Percentiles rank a stretch among this genome's conserved stretches.
These are phyloP conservation scores for Debaryomyces singareniensis DNA, from an alignment of 1,139 yeast genomes.

Conservation along the genomic window DNA sequence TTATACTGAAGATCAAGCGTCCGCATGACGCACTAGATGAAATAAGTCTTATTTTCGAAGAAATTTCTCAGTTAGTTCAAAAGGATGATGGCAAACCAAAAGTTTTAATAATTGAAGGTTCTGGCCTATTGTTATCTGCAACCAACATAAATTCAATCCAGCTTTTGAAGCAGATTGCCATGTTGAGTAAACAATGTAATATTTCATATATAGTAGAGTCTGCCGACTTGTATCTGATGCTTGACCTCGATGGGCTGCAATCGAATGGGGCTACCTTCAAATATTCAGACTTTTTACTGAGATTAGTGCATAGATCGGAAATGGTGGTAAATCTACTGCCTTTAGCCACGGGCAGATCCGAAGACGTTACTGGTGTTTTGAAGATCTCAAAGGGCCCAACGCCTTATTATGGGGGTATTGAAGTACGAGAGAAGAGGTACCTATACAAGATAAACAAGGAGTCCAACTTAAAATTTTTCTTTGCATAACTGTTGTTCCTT, in stretches of 20 bases:
- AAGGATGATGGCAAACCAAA: constrained; percentile 10
- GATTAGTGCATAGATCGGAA: constrained; percentile 44
- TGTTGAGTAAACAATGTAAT: constrained; percentile 28
- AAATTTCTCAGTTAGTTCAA: constrained; percentile 9
- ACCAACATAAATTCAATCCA: constrained; percentile 27
- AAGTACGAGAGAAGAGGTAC: constrained; percentile 55
- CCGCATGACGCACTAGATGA: constrained; percentile 15
- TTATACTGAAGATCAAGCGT: constrained; percentile 20
- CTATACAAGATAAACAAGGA: constrained; percentile 59
- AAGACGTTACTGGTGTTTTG: constrained; percentile 72
- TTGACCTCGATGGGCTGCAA: constrained; percentile 24
- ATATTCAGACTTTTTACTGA: constrained; percentile 40
- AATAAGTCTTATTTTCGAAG: constrained; percentile 18
- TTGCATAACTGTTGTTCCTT: constrained; percentile 20
- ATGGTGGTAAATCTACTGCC: constrained; percentile 54
- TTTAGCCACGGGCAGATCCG: constrained; percentile 73
- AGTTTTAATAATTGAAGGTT: constrained; percentile 38
- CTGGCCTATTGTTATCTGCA: constrained; percentile 45
- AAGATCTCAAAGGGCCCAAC: constrained; percentile 49
- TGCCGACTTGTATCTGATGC: constrained; percentile 33
- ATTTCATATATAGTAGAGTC: constrained; percentile 29
- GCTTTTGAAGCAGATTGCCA: constrained; percentile 27
- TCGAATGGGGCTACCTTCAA: constrained; percentile 28
- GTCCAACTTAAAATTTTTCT: constrained; percentile 37
- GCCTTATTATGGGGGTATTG: constrained; percentile 16